phyloP scores from a whole-genome alignment of 176 grass and related monocot species.

The Poa pratensis region DNA sequence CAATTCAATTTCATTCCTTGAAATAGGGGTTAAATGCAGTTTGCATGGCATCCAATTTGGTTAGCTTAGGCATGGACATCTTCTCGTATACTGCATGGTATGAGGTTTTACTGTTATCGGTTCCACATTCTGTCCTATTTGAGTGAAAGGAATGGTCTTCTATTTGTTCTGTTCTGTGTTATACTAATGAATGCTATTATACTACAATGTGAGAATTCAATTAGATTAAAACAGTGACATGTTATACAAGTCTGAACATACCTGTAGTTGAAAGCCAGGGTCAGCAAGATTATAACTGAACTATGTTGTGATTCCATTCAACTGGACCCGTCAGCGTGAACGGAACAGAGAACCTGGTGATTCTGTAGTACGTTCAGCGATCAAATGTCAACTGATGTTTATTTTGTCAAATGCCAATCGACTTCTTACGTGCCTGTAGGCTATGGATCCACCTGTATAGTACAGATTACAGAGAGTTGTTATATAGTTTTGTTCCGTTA shows the following conservation, averaged over 20 bases:
- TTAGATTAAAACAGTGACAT: slow-evolving; percentile 14
- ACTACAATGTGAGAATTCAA: background rate
- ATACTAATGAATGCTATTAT: background rate
- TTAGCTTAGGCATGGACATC: background rate
- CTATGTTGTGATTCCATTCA: background rate
- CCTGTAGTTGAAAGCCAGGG: background rate
- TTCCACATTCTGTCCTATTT: background rate
- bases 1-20: background rate
- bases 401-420: slow-evolving; percentile 2
- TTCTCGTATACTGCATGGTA: background rate
- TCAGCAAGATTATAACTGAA: slow-evolving; percentile 7
- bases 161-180: slow-evolving; percentile 16
- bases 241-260: background rate
- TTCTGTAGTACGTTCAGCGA: background rate
- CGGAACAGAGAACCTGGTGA: background rate
- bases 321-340: background rate
- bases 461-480: background rate
- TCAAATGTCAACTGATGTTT: slow-evolving; percentile 16
- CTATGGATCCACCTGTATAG: background rate
- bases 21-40: background rate
- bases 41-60: background rate
- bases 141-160: slow-evolving; percentile 4
- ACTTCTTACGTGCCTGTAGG: background rate
- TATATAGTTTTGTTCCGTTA: slow-evolving; percentile 26
- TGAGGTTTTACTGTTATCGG: background rate